These are phyloP conservation scores for Lentinus brumalis DNA, from an alignment of 768 basidiomycete species.

Conservation along the genomic window DNA sequence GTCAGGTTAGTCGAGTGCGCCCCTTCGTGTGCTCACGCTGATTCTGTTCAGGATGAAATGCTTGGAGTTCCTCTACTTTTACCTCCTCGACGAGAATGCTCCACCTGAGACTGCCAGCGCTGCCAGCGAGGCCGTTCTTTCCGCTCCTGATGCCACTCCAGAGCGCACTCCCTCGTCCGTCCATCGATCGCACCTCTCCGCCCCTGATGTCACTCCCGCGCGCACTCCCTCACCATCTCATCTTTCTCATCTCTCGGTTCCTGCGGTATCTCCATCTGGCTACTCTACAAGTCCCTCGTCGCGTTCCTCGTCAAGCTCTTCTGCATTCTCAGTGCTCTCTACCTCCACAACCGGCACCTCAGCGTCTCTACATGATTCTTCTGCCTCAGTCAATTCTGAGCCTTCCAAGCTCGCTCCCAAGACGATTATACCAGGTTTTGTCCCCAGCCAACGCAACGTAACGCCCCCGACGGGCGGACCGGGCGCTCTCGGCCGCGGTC, in stretches of 20 bases:
- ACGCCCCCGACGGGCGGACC: constrained; percentile 19
- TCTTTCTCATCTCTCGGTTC: constrained; percentile 26
- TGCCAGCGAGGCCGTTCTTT: no score
- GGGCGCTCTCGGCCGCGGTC: constrained; percentile 26
- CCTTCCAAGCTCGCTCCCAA: constrained; percentile 17
- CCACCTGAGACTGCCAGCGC: constrained; percentile 14
- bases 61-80: constrained; percentile 93
- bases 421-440: constrained; percentile 14
- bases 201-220: constrained; percentile 18
- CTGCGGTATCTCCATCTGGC: constrained; percentile 3
- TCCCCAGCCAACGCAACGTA: constrained; percentile 20
- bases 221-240: constrained; percentile 30
- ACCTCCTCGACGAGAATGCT: constrained; percentile 80
- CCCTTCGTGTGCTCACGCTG: not conserved
- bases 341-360: constrained; percentile 21
- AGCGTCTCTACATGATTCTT: constrained; percentile 11
- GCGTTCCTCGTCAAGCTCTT: constrained; percentile 15
- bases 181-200: constrained; percentile 18
- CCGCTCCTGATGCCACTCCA: no score
- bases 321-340: constrained; percentile 22
- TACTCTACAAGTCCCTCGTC: constrained; percentile 13
- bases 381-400: not conserved
- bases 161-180: constrained; percentile 9
- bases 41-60: constrained; percentile 80
- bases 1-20: constrained; percentile 61